Base-by-base conservation (phyloP, 805 yeast species). In the Maudiozyma turicensis region DNA sequence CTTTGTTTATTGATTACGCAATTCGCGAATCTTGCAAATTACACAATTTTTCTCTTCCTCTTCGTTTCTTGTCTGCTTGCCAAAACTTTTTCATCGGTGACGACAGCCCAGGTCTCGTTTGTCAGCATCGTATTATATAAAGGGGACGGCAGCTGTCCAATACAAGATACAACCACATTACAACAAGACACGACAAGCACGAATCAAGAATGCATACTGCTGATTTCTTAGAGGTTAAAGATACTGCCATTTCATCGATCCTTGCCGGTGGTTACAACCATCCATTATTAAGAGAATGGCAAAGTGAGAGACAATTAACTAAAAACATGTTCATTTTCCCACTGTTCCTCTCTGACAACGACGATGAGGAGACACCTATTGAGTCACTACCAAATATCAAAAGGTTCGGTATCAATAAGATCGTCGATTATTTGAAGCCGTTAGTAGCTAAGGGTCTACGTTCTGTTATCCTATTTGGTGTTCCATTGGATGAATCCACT, bases 191-290 rank as follows among this genome's bases (percentile, higher is more conserved):
- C 2, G 9, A 15, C 40, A 38, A 38, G 15, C 5, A 38, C 15
- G 28, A 15, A 14, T 15, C 40, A 30, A 44, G 10, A 8, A 79
- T 76, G 81, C 95, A 86, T 64, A 71, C 72, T 40, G 95, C 96
- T 6, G 81, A 84, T 61, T 89, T 76, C 59, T 70, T 84, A 47
- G 77, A 79, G 14, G 68, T 72, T 1, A 71, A 74, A 28, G 77
- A 77, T 34, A 78, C 90, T 0, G 72, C 75, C 37, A 78, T 87
- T 52, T 75, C 88, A 11, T 85, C 95, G 6, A 71, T 93, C 40
- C 73, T 93, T 41, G 91, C 93, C 53, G 96, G 98, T 51, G 97
- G 98, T 3, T 93, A 90, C 69, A 86, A 86, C 66, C 95, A 90
- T 60, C 95, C 96, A 1, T 73, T 91, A 43, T 62, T 87, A 20